Evolutionary conservation across 2,329 filamentous ascomycete species (phyloP), one percentile per base, ranked within the genome.

Genomic region (Acephala macrosclerotiorum): DNA sequence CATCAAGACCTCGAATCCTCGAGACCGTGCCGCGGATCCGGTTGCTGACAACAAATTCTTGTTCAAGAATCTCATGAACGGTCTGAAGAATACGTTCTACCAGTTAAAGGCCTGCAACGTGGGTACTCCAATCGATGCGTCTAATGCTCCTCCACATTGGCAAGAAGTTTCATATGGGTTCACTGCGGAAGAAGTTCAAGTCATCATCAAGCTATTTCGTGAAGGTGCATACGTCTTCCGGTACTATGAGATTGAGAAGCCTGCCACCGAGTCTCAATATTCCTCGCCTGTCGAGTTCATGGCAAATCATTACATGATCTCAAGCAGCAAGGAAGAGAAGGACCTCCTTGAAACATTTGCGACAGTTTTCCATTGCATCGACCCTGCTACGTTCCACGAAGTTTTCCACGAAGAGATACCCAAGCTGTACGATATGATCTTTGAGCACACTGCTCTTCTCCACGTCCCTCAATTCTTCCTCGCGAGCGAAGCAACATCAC

Each of bases 401-500:
- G 94, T 99, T 47, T 99, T 99, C 78, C 93, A 97, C 76, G 93
- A 94, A 67, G 96, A 98, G 81, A 98, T 99, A 67, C 95, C 95
- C 42, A 93, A 93, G 78, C 87, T 99, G 42, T 98, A 99, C 77
- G 91, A 97, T 69, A 95, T 98, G 86, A 97, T 97, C 80, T 97
- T 98, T 77, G 93, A 98, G 77, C 96, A 99, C 78, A 94, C 94
- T 1, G 92, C 93, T 29, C 84, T 99, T 45, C 85, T 99, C 60
- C 96, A 99, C 78, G 92, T 99, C 64, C 95, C 96, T 7, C 96
- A 99, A 76, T 99, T 98, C 79, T 96, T 99, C 80, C 87, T 99
- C 60, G 96, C 96, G n/a, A 97, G 94, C 74, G 96, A 99, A 81
- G 95, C 95, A 4, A 99, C 96, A 0, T 97, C 94, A 29, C 94